Evolutionary conservation across 768 basidiomycete genomes (phyloP).

Genomic region (Tephrocybe sp.): DNA sequence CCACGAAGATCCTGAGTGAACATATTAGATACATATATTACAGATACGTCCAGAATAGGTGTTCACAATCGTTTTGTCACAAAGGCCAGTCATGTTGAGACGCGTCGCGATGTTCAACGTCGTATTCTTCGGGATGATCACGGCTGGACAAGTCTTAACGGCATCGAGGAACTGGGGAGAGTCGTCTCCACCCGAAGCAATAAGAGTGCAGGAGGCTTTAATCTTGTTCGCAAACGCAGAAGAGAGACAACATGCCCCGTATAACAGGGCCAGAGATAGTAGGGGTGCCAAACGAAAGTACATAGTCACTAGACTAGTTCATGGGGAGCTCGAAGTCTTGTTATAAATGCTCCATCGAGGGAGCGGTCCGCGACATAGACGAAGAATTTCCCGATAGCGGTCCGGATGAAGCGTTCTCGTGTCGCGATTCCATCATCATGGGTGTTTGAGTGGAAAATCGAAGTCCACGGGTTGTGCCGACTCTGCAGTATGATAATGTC

Average conservation of each 20-base stretch:
- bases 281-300: too few relatives aligned
- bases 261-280: conserved; percentile 2
- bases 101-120: conserved; percentile 50
- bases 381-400: conserved; percentile 6
- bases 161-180: conserved; percentile 45
- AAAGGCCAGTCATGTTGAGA: conserved; percentile 52
- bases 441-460: neutral
- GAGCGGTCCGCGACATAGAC: conserved; percentile 11
- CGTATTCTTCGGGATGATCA: conserved; percentile 41
- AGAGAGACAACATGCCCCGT: conserved; percentile 6
- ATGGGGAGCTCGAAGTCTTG: neutral
- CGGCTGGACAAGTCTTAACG: conserved; percentile 37
- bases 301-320: conserved; percentile 4
- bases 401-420: conserved; percentile 3
- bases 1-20: conserved; percentile 39
- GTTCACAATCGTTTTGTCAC: conserved; percentile 48
- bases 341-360: neutral
- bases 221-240: conserved; percentile 1
- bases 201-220: conserved; percentile 35
- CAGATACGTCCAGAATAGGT: neutral
- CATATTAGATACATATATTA: neutral
- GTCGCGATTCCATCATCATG: neutral
- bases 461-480: too few relatives aligned
- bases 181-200: conserved; percentile 48
- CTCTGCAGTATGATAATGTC: too few relatives aligned